phyloP scores from a whole-genome alignment of 179 eudicot genomes.

The Silene vulgaris region DNA sequence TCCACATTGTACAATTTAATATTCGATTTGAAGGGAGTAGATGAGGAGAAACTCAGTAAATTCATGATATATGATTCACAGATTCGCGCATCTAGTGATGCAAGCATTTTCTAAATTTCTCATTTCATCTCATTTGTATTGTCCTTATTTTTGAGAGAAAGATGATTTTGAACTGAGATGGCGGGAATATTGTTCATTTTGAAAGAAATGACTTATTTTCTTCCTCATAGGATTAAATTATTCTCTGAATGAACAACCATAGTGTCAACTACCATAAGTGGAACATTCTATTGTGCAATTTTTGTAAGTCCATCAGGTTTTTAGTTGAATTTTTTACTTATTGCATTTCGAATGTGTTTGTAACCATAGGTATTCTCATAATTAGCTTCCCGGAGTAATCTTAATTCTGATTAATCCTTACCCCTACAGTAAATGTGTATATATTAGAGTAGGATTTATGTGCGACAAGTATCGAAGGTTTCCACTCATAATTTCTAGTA shows the following conservation, averaged over 20 bases:
- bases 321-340: neutral
- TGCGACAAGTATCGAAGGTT: neutral
- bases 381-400: neutral
- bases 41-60: neutral
- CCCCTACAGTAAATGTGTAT: neutral
- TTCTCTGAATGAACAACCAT: neutral
- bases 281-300: neutral
- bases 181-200: neutral
- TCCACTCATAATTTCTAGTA: constrained; percentile 11
- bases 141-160: neutral
- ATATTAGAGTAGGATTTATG: neutral
- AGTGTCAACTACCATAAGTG: neutral
- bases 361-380: neutral
- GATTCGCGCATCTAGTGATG: neutral
- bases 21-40: neutral
- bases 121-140: neutral
- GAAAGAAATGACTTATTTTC: no score
- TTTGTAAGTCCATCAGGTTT: neutral
- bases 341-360: neutral
- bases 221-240: neutral
- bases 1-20: neutral
- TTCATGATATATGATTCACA: neutral
- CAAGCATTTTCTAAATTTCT: neutral
- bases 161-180: no score
- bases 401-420: no score